These are phyloP conservation scores for Nicotiana noctiflora DNA, from an alignment of 257 asterid genomes.

Conservation along the genomic window DNA sequence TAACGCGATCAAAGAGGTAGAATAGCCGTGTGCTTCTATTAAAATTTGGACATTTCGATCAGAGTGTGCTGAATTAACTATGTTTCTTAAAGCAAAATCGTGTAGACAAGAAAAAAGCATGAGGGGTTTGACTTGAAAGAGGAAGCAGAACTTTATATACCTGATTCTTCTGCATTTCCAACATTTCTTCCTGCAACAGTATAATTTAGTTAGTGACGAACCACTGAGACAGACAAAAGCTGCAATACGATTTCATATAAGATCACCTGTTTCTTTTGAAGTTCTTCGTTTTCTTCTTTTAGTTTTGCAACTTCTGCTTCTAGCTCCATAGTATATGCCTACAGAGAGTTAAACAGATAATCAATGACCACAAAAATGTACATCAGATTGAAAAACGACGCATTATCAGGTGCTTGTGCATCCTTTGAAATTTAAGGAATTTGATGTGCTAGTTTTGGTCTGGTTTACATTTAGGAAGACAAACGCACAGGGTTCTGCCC, in stretches of 20 bases:
- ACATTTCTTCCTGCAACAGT: slow-evolving; percentile 28
- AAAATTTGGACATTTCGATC: neutral
- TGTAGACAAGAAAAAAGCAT: neutral
- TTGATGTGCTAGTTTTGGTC: neutral
- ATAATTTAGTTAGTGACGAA: neutral
- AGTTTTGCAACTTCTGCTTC: slow-evolving; percentile 88
- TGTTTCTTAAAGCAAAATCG: neutral
- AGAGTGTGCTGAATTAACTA: neutral
- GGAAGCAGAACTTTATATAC: slow-evolving; percentile 12
- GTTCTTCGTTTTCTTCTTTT: slow-evolving; percentile 75
- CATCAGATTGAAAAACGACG: neutral
- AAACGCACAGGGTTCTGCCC: neutral
- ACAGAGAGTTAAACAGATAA: slow-evolving; percentile 1
- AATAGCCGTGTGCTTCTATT: neutral
- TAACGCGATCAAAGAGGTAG: neutral
- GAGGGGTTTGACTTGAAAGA: neutral
- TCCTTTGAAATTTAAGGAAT: neutral
- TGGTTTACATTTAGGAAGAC: neutral
- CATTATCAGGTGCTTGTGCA: neutral
- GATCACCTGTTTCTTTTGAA: slow-evolving; percentile 64
- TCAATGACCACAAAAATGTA: neutral
- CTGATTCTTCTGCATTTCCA: slow-evolving; percentile 52
- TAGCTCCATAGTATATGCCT: slow-evolving; percentile 85
- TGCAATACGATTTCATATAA: neutral
- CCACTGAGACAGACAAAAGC: neutral